phyloP scores from a whole-genome alignment of 495 filamentous ascomycete species.

The Cercophora sp. region DNA sequence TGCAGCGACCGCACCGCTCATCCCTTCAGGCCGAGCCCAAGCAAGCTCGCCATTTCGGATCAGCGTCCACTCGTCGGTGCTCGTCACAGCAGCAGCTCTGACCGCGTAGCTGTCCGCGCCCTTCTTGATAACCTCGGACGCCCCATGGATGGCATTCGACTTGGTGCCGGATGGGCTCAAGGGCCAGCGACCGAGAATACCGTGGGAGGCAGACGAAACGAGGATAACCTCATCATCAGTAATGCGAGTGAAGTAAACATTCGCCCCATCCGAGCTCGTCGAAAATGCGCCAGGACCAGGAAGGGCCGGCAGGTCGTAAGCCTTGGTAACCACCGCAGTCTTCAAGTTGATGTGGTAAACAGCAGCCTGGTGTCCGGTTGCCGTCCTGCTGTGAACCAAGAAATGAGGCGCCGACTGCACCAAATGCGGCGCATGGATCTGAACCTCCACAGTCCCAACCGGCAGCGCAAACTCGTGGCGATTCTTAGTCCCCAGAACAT shows the following conservation, averaged over 20 bases:
- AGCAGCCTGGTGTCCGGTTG: constrained; percentile 69
- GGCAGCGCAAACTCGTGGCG: constrained; percentile 50
- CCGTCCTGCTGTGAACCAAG: constrained; percentile 75
- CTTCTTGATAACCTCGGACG: constrained; percentile 76
- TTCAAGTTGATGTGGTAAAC: constrained; percentile 78
- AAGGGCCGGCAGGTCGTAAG: constrained; percentile 69
- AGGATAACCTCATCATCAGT: constrained; percentile 67
- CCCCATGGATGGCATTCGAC: constrained; percentile 56
- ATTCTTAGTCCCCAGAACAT: constrained; percentile 72
- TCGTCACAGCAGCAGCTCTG: constrained; percentile 65
- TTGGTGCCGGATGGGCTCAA: constrained; percentile 39
- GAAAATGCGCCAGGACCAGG: constrained; percentile 71
- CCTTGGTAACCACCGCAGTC: constrained; percentile 60
- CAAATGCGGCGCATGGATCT: constrained; percentile 67
- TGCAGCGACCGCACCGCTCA: constrained; percentile 71
- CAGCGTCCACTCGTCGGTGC: constrained; percentile 73
- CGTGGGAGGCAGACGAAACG: constrained; percentile 72
- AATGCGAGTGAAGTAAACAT: constrained; percentile 83
- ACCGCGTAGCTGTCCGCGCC: constrained; percentile 62
- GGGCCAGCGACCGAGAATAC: constrained; percentile 68
- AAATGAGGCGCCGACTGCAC: constrained; percentile 71
- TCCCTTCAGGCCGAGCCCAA: constrained; percentile 79
- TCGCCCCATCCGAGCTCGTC: constrained; percentile 67
- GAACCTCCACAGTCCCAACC: constrained; percentile 61
- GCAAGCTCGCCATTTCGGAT: constrained; percentile 73